phyloP scores from a whole-genome alignment of 2,329 filamentous ascomycete genomes.

The Leptoxyphium fumago region DNA sequence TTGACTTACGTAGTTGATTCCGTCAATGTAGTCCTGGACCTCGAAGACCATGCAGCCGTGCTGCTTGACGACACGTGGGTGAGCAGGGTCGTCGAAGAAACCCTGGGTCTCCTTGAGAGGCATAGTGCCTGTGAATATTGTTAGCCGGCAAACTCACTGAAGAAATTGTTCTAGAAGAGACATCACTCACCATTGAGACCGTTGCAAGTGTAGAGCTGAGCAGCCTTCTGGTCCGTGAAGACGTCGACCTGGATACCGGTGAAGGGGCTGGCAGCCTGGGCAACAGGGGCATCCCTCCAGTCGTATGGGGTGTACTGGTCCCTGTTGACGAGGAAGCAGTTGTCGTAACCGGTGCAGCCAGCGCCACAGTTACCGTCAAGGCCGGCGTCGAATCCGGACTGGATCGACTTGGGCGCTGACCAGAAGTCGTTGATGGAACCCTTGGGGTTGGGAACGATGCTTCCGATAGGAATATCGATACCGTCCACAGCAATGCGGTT shows the following conservation, averaged over 20 bases:
- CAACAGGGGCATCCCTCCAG: conserved; percentile 48
- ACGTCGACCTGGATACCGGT: conserved; percentile 75
- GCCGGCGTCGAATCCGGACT: conserved; percentile 50
- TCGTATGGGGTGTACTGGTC: conserved; percentile 41
- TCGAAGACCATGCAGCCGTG: conserved; percentile 84
- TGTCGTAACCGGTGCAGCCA: conserved; percentile 76
- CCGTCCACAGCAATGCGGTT: conserved; percentile 52
- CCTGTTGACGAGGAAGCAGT: conserved; percentile 55
- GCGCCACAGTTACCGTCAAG: conserved; percentile 62
- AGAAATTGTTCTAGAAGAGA: too few species aligned
- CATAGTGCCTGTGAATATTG: conserved; percentile 28
- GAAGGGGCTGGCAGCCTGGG: conserved; percentile 55
- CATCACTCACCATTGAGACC: conserved; percentile 51
- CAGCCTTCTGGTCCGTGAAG: conserved; percentile 68
- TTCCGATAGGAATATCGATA: conserved; percentile 33
- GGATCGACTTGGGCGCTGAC: conserved; percentile 65
- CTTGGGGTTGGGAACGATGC: conserved; percentile 53
- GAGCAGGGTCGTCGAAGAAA: conserved; percentile 36
- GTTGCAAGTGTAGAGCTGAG: conserved; percentile 79
- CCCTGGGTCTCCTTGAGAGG: conserved; percentile 59
- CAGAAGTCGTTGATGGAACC: conserved; percentile 70
- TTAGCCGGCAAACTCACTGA: background rate
- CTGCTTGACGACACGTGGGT: conserved; percentile 50
- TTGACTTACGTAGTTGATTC: conserved; percentile 56
- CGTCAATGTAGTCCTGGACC: conserved; percentile 87